Base-by-base conservation (phyloP, 192 early-diverging fungal species). In the Coemansia sp. region DNA sequence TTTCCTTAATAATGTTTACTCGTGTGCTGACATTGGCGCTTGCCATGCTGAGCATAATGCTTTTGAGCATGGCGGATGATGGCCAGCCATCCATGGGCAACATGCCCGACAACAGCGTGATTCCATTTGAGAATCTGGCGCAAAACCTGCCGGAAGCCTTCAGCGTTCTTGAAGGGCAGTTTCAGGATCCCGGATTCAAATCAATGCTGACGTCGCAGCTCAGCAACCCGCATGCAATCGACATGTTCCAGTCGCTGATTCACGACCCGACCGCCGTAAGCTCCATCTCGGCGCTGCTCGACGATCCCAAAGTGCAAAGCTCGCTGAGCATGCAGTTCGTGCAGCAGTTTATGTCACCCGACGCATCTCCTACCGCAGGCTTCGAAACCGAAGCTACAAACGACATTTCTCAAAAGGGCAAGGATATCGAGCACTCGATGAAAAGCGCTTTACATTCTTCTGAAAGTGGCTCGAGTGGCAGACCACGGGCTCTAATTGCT, bases 241-340 rank as follows among this genome's bases (percentile, higher is more conserved):
- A 76, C 30, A 60, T 76, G 62, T 76, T 76, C 66, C 62, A 76
- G 47, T 76, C 73, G 10, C 62, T 76, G 6, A 76, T 76, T 20
- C 73, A 69, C 30, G 73, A 76, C 47, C 51, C 62, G 3, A 64
- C 40, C 6, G 73, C 73, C 11, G 58, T 60, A 34, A 69, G 53
- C 51, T 76, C 73, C 26, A 76, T 76, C 28, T 76, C 73, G 5
- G 54, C 58, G 0, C 46, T 76, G 16, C 62, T 76, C 12, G 66
- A 69, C 0, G 62, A 76, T n/a, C 73, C 73, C 21, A 46, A n/a
- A 17, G 64, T 76, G 41, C 61, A 76, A 32, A 76, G 73, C 55
- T 76, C 73, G 9, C 43, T 76, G 36, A 69, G 73, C 31, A 51
- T 43, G 2, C 73, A 76, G 62, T 76, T 76, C 50, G 73, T 68